Evolutionary conservation across 2,329 filamentous ascomycete species (phyloP), one percentile per base, ranked within the genome.

Genomic region (Incumbomyces lentus): DNA sequence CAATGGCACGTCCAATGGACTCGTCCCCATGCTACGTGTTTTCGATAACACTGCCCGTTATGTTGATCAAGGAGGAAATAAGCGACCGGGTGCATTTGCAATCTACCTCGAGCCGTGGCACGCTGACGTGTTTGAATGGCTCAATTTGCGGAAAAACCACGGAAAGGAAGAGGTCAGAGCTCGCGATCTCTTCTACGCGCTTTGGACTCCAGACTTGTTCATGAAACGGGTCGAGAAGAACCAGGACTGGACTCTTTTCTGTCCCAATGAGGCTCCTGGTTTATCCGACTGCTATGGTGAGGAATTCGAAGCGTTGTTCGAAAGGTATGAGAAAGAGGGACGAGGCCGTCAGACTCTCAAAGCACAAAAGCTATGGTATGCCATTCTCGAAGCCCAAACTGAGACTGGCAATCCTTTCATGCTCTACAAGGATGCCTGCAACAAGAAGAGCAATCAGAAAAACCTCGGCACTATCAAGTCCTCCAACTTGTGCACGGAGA

Each of bases 361-460:
- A 69, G 92, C 92, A 18, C 92, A 98, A 76, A 98, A 98, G 78
- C 82, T 98, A 49, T 98, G 92, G 92, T 96, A 96, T 65, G 88
- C 90, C 56, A 95, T 98, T 55, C 79, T 98, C 40, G 92, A 98
- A 72, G 86, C 92, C 41, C 92, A 98, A 73, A 96, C 90, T 30
- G 92, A 98, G 79, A 98, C 92, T 38, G 92, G 92, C 59, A 96
- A 94, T 70, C 92, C 92, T 40, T 98, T 95, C 72, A 98, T 98
- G 87, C 82, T 96, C 50, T 98, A 98, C 82, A 98, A 98, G 77
- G 92, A 98, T 70, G 78, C 82, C 62, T 90, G 85, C 80, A 98
- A 98, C 79, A 81, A 81, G 67, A 98, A 98, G 84, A 95, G 89
- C 76, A 98, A 98, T 79, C 92, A 98, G 74, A 96, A 98, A 83